These are phyloP conservation scores for Salvia rosmarinus DNA, from an alignment of 257 asterid species.

Conservation along the genomic window DNA sequence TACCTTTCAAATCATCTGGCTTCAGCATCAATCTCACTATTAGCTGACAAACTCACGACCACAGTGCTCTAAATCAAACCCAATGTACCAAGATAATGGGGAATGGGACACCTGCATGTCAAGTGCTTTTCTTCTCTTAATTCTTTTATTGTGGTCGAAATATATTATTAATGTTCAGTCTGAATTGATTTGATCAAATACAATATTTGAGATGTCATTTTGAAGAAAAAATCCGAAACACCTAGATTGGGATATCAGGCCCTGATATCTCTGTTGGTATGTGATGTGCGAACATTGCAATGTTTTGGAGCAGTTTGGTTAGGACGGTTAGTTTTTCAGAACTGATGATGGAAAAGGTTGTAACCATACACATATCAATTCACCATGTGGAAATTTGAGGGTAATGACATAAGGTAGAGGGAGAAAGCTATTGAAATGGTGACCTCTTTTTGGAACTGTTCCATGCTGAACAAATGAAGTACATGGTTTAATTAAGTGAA, in stretches of 20 bases:
- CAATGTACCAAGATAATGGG: not conserved
- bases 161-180: not conserved
- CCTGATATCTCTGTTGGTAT: not conserved
- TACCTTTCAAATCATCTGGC: not conserved
- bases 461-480: not conserved
- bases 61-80: not conserved
- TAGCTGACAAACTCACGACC: conserved; percentile 1
- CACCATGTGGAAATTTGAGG: not conserved
- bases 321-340: not conserved
- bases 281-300: not conserved
- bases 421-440: not conserved
- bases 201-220: conserved; percentile 1
- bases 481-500: not conserved
- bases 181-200: not conserved
- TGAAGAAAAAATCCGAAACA: not conserved
- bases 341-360: conserved; percentile 9
- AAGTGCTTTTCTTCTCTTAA: not conserved
- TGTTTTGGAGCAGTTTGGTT: not conserved
- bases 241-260: not conserved
- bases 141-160: not conserved
- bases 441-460: conserved; percentile 7
- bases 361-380: conserved; percentile 1
- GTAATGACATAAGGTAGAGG: not conserved
- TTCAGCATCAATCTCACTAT: not conserved
- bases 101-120: not conserved